A percentile compares a stretch with the other conserved stretches of the same genome.
Evolutionary conservation across 129 eudicot species (phyloP).

Genomic region (Ambrosia artemisiifolia): DNA sequence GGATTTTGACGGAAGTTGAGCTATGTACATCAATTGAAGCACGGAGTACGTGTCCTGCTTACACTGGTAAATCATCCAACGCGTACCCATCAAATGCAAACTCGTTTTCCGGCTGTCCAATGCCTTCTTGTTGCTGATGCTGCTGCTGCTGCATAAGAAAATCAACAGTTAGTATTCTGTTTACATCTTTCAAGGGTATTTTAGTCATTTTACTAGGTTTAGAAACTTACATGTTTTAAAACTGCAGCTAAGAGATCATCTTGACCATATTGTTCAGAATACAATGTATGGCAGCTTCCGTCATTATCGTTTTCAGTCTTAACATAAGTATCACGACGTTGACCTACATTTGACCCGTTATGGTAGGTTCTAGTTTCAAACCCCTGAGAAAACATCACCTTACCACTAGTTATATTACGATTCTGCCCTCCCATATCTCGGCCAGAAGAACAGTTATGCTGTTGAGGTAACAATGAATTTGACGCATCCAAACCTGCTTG

Average conservation of each 20-base stretch:
- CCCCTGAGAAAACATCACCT: conserved; percentile 37
- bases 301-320: conserved; percentile 58
- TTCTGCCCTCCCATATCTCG: conserved; percentile 37
- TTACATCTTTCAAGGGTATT: neutral
- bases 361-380: conserved; percentile 35
- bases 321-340: conserved; percentile 32
- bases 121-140: conserved; percentile 63
- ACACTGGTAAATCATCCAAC: conserved; percentile 75
- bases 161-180: neutral
- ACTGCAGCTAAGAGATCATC: conserved; percentile 82
- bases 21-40: conserved; percentile 45
- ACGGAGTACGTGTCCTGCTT: conserved; percentile 10
- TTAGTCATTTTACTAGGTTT: neutral
- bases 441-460: conserved; percentile 40
- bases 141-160: conserved; percentile 29
- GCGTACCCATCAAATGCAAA: conserved; percentile 71
- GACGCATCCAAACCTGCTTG: conserved; percentile 27
- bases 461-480: conserved; percentile 35
- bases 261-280: conserved; percentile 56
- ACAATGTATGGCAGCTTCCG: conserved; percentile 38
- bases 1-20: conserved; percentile 12
- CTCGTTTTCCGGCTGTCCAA: conserved; percentile 51
- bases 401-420: conserved; percentile 27
- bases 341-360: conserved; percentile 38
- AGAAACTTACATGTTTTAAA: conserved; percentile 63